These are phyloP conservation scores for Leccinum pallidistipes DNA, from an alignment of 1,284 basidiomycete species.

Conservation along the genomic window DNA sequence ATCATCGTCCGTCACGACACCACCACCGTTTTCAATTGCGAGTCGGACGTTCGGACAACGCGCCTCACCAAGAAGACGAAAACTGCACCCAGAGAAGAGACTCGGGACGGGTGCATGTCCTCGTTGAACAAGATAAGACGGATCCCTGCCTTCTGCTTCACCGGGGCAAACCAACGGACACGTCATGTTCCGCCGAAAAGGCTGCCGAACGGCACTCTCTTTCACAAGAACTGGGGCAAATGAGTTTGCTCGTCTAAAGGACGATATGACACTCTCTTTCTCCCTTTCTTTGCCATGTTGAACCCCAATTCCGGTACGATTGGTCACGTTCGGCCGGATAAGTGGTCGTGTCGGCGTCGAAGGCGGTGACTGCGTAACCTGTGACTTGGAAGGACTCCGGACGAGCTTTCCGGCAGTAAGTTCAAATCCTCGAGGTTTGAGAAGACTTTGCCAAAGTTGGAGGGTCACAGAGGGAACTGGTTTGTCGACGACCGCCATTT, in stretches of 20 bases:
- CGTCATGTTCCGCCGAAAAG: slow-evolving; percentile 47
- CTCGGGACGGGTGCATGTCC: slow-evolving; percentile 8
- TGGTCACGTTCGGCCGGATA: background rate
- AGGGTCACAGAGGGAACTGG: slow-evolving; percentile 59
- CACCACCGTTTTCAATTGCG: slow-evolving; percentile 63
- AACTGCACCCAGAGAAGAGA: slow-evolving; percentile 54
- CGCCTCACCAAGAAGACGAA: slow-evolving; percentile 66
- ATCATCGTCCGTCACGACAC: slow-evolving; percentile 43
- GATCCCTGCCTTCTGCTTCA: slow-evolving; percentile 20
- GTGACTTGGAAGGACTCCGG: slow-evolving; percentile 37
- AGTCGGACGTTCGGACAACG: slow-evolving; percentile 49
- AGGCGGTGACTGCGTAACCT: slow-evolving; percentile 20
- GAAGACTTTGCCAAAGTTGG: slow-evolving; percentile 65
- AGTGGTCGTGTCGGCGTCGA: slow-evolving; percentile 16
- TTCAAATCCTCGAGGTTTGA: slow-evolving; percentile 63
- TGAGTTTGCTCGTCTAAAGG: slow-evolving; percentile 57
- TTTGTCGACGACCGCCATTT: slow-evolving; percentile 53
- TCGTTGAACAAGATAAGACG: slow-evolving; percentile 7
- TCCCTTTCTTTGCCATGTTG: slow-evolving; percentile 17
- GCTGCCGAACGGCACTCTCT: slow-evolving; percentile 38
- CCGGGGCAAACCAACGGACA: slow-evolving; percentile 19
- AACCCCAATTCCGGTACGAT: background rate
- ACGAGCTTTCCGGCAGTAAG: slow-evolving; percentile 54
- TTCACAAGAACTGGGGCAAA: slow-evolving; percentile 44
- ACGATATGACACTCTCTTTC: slow-evolving; percentile 49